Base-by-base conservation (phyloP, 768 basidiomycete genomes). In the Tricholomella constricta region DNA sequence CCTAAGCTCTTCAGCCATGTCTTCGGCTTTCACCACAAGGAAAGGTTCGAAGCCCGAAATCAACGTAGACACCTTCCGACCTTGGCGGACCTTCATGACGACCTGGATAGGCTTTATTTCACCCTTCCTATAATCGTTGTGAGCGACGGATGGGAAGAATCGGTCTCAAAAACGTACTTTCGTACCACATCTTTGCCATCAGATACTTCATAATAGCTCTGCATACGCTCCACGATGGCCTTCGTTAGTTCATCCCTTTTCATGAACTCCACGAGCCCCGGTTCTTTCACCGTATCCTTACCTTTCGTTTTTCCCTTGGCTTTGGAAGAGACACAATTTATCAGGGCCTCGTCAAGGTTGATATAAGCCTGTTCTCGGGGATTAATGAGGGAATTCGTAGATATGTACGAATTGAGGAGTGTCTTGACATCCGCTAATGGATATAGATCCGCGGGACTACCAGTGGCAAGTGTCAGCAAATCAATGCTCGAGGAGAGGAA, bases 1-100 rank as follows among this genome's bases (percentile, higher is more conserved):
- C 51, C 84, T 79, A 53, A 96, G 70, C 42, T 90, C 89, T 41
- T 94, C 89, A 1, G 87, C 86, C 69, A 94, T 82, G 25, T 82
- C 80, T 10, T 90, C 85, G 11, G 85, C 81, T 12, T 83, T 75
- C 9, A 91, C 69, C 17, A 79, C 68, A 23, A 81, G 72, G 67
- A 86, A 97, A 0, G 86, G 79, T 65, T 97, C 94, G 53, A 91
- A 88, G 0, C 89, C 88, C 0, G 85, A 84, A 47, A 95, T 78
- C 41, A 88, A 70, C 1, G 93, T 96, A 43, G 79, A 83, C 4
- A 84, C 83, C 67, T 88, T 92, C 17, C 86, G 79, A 2, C 88
- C 90, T 64, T 90, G 87, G n/a, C 91, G 78, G 29, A 82, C 69
- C 71, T 92, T 94, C 43, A 81, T 77, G 2, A 76, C 71, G 7